phyloP scores from a whole-genome alignment of 1,139 yeast species.

The Diutina catenulata region DNA sequence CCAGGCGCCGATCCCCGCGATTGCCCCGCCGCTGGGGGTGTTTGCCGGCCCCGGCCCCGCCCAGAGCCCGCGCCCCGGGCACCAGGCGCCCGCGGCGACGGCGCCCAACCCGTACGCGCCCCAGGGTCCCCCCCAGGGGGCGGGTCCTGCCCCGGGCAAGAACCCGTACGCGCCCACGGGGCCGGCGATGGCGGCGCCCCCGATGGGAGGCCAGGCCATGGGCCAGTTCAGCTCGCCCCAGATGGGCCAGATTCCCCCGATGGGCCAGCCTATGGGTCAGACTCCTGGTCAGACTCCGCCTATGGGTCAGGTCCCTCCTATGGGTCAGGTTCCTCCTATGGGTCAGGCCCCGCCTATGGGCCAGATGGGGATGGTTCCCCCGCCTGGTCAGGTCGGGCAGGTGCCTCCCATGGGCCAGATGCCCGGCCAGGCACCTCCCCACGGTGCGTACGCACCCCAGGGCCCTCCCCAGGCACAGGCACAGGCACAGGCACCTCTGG shows the following conservation, averaged over 20 bases:
- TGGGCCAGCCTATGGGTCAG: not conserved
- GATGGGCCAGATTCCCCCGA: too few relatives aligned
- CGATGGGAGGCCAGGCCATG: too few relatives aligned
- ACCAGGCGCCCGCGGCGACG: not conserved
- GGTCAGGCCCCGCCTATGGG: slow-evolving; percentile 4
- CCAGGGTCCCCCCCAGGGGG: not conserved
- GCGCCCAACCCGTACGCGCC: slow-evolving; percentile 4
- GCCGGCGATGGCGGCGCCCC: too few relatives aligned
- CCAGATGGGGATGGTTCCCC: not conserved
- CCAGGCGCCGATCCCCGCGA: not conserved
- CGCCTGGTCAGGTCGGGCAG: slow-evolving; percentile 5
- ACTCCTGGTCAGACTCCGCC: not conserved
- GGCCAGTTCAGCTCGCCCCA: too few relatives aligned
- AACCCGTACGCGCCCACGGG: not conserved
- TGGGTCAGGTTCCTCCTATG: slow-evolving; percentile 6
- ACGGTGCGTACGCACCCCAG: slow-evolving; percentile 7
- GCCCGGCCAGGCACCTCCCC: slow-evolving; percentile 6
- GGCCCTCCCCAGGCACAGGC: slow-evolving; percentile 1
- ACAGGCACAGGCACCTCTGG: slow-evolving; percentile 6
- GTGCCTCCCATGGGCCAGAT: slow-evolving; percentile 8
- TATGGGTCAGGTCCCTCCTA: slow-evolving; percentile 4
- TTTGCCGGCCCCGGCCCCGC: not conserved
- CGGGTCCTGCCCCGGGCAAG: not conserved
- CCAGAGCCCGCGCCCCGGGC: too few relatives aligned
- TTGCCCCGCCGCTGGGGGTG: too few relatives aligned